Base-by-base conservation (phyloP, 208 protist genomes). In the Acanthamoeba sp. region DNA sequence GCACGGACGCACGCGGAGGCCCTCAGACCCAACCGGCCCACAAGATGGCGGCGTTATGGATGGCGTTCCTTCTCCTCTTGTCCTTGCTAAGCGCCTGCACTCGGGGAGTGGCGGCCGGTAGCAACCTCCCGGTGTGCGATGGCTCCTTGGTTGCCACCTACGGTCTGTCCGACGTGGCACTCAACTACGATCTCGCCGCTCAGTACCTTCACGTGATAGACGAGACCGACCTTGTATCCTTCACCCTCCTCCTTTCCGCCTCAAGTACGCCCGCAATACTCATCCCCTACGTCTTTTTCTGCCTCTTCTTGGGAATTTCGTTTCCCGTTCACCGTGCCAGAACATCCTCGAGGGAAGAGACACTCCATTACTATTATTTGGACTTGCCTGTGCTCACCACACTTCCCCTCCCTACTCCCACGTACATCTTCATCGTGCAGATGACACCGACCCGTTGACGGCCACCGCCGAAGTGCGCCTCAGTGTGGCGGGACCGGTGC, bases 201-300 rank as follows among this genome's bases (percentile, higher is more conserved):
- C 57, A 69, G 45, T 20, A 6, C 20, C 22, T 59, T 9, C 36
- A 6, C 34, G 55, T 71, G 32, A 42, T 69, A 22, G 82, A 71
- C 45, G 55, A 71, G 9, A 29, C 32, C 32, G 57, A 59, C 12
- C 27, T 90, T 45, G 7, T 14, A 9, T 29, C 73, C 45, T 59
- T 69, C 82, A 27, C 45, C 36, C 16, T 59, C 45, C n/a, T 90
- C 48, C 82, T 59, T 24, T 38, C 27, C 76, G 45, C n/a, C 76
- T 85, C 62, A 24, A 69, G 62, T 69, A 69, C 29, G 55, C 55
- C 20, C 55, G n/a, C n/a, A n/a, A n/a, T n/a, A n/a, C n/a, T n/a
- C n/a, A n/a, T n/a, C 55, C 55, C 55, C 20, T 18, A 16, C 7
- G 2, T 62, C 55, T 62, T 24, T 24, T 24, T 62, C 22, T 62